Base-by-base conservation (phyloP, 2,329 filamentous ascomycete species). In the Neonectria faginata region DNA sequence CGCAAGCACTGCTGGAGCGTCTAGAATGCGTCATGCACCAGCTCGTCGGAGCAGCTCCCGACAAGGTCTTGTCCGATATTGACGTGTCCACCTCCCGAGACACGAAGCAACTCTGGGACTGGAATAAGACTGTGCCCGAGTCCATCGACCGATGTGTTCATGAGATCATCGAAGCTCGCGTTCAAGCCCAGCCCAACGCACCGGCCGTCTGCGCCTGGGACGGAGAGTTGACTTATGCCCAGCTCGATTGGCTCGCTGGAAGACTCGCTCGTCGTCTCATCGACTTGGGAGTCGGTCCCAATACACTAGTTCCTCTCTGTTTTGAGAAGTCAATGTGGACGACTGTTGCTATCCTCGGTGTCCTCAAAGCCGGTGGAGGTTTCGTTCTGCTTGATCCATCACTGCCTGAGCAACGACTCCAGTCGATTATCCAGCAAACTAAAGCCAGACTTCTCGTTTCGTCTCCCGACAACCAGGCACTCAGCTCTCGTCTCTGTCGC, bases 181-280 rank as follows among this genome's bases (percentile, higher is more conserved):
- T 62, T 2, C 29, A 57, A 12, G 54, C 60, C 4, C 52, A 60
- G 9, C 71, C 68, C 3, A 20, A 54, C 14, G 65, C 66, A 4
- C 48, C 50, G 3, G 72, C 72, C 4, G 48, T 74, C 22, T 71
- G 62, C 31, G 70, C 71, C 9, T 74, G 69, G 73, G 69, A 74
- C 39, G 73, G 60, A 27, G 29, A 74, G 39, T 75, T 82, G 58
- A 80, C 80, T 5, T 84, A 83, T 60, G 58, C 70, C 36, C 75
- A 84, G 33, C 72, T 83, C 1, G 78, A 82, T 41, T 62, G 66
- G 1, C 70, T 78, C 16, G 82, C 82, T 0, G 77, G 76, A 29
- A 65, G 71, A 1, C 73, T 84, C 8, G 81, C 82, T 5, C 66
- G 68, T 8, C 71, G 77, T 44, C 73, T 84, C 1, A 50, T 74